Base-by-base conservation (phyloP, 75 land plant genomes). In the Adiantum capillusveneris region DNA sequence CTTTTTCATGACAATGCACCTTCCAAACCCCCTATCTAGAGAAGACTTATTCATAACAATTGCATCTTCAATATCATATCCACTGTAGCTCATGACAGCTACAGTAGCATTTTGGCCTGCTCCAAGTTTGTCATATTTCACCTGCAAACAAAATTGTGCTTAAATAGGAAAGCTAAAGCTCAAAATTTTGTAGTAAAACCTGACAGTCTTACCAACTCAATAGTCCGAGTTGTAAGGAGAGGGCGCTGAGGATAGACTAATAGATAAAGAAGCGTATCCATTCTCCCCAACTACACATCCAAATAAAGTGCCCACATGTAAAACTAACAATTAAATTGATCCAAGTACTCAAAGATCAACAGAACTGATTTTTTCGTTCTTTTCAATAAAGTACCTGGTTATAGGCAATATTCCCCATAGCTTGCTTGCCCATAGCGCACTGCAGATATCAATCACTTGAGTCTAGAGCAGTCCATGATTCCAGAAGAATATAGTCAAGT, bases 341-440 rank as follows among this genome's bases (percentile, higher is more conserved):
- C n/a, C n/a, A n/a, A n/a, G n/a, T n/a, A n/a, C n/a, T n/a, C n/a
- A n/a, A n/a, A n/a, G n/a, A n/a, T n/a, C n/a, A n/a, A n/a, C n/a
- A n/a, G n/a, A n/a, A n/a, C n/a, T n/a, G n/a, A n/a, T n/a, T n/a
- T n/a, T n/a, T 34, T 9, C 9, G 37, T 5, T 34, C 37, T 34
- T 34, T 34, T 34, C 7, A 34, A 34, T 29, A 13, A 73, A 71
- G 63, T 65, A 68, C 98, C 84, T 94, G 92, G 56, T 95, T 95
- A 81, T 84, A 90, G 51, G 86, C 99, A 68, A 95, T 95, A 67
- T 95, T 90, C 1, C 99, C 99, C 99, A 95, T 95, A 0, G 99
- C 99, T 84, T 95, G 99, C 68, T 95, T 95, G 17, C 99, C 99
- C 99, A 95, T 95, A 31, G 99, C 99, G 74, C 99, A 95, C 99